phyloP scores from a whole-genome alignment of 768 basidiomycete species.

The Suillus subaureus region DNA sequence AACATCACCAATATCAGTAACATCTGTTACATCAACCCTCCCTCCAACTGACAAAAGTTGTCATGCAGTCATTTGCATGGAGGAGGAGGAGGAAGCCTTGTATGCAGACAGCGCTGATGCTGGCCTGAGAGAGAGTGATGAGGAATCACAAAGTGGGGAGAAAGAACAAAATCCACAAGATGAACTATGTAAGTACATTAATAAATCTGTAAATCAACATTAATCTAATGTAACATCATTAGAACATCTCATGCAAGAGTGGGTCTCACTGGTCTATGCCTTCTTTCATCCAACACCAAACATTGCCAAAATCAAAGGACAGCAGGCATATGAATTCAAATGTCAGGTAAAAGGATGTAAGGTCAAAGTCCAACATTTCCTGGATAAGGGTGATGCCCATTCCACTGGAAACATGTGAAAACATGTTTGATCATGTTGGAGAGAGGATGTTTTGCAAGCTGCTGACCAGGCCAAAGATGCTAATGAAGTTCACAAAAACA shows the following conservation, averaged over 20 bases:
- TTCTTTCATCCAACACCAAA: background rate
- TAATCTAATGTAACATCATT: too few species aligned
- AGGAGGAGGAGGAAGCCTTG: background rate
- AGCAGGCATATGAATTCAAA: background rate
- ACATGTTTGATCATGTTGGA: slow-evolving; percentile 33
- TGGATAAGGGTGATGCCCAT: background rate
- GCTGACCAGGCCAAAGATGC: slow-evolving; percentile 2
- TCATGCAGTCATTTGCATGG: background rate
- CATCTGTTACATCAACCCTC: background rate
- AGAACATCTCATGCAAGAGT: too few species aligned
- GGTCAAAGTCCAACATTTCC: background rate
- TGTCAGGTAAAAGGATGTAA: background rate
- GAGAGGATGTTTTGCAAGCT: slow-evolving; percentile 28
- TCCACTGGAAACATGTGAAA: slow-evolving; percentile 32
- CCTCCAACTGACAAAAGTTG: background rate
- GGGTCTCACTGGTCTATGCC: too few species aligned
- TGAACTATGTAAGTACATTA: too few species aligned
- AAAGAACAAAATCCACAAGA: too few species aligned
- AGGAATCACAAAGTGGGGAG: background rate
- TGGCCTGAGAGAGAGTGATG: background rate
- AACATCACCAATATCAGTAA: background rate
- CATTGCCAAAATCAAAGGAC: background rate
- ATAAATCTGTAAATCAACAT: too few species aligned
- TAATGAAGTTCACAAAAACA: slow-evolving; percentile 9
- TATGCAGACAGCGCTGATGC: background rate